Percentiles rank a stretch among this genome's conserved stretches.
phyloP scores from a whole-genome alignment of 164 flowering plant species.

The Magnolia changhungtana region DNA sequence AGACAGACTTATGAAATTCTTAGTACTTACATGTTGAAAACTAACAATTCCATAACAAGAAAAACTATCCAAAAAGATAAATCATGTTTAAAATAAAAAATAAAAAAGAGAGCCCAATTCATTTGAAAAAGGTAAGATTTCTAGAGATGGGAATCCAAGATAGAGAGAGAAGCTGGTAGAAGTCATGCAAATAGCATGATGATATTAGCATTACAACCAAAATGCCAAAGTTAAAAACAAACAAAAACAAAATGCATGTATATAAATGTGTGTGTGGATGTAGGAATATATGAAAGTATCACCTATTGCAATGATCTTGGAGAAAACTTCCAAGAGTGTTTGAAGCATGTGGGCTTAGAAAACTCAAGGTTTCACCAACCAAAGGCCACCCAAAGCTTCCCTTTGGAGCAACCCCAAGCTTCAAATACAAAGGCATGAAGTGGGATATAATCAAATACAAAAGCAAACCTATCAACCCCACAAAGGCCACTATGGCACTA shows the following conservation, averaged over 20 bases:
- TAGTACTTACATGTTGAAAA: not conserved
- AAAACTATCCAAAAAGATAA: not conserved
- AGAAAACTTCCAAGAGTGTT: conserved; percentile 54
- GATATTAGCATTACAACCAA: not conserved
- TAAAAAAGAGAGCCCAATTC: not conserved
- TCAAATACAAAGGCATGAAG: conserved; percentile 42
- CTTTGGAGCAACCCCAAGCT: conserved; percentile 30
- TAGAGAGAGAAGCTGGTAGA: not conserved
- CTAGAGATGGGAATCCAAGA: not conserved
- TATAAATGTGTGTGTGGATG: not conserved
- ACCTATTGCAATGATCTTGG: conserved; percentile 61
- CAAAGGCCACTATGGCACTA: conserved; percentile 21
- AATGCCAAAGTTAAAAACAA: not conserved
- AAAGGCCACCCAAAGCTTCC: conserved; percentile 83
- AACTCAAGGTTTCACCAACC: conserved; percentile 60
- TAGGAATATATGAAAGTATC: not conserved
- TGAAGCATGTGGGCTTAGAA: conserved; percentile 68
- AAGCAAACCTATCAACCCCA: conserved; percentile 22
- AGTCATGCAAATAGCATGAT: not conserved
- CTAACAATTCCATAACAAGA: not conserved
- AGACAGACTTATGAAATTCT: not conserved
- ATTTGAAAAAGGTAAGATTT: not conserved
- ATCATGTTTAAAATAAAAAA: not conserved
- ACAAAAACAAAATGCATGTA: too few species aligned
- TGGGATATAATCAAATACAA: conserved; percentile 38